Base-by-base conservation (phyloP, 169 alveolate genomes). In the Plasmodium yoelii region DNA sequence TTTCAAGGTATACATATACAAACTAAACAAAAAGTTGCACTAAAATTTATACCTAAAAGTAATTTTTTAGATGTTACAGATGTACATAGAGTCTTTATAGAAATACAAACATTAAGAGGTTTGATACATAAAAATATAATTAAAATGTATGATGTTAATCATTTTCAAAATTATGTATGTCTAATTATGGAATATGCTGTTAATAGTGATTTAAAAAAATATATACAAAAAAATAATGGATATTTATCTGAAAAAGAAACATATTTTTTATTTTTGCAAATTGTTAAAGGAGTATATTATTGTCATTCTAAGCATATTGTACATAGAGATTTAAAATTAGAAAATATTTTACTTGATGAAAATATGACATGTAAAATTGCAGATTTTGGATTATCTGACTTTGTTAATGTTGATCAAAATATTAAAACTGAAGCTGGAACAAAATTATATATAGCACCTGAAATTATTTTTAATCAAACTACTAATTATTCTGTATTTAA, bases 261-360 rank as follows among this genome's bases (percentile, higher is more conserved):
- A 24, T 73, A 88, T 53, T 64, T 56, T 6, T 88, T 95, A 55
- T 91, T 93, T 56, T 80, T 87, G 49, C 97, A 95, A 67, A 87
- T 95, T 8, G 91, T 95, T 63, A 87, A 92, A 24, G 97, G 94
- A 13, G 94, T 95, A 59, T 92, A 93, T 53, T 93, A 93, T 75
- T 93, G 95, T 69, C 97, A 95, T 68, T 93, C 95, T 26, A 93
- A 92, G 69, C 88, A 93, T 70, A 93, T 95, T 61, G 95, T 95
- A 7, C 97, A 95, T 92, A 60, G 97, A 87, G 94, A 87, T 88
- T 90, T 93, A 46, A 92, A 91, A 53, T 91, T 93, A 26, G 95
- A 88, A 75, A 93, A 94, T 84, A 94, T 88, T 64, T 75, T 89
- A 53, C 84, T 87, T n/a, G 89, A 88, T 57, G 88, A 82, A 75